These are phyloP conservation scores for Globisporangium radiosum DNA, from an alignment of 352 stramenopile genomes.

Conservation along the genomic window DNA sequence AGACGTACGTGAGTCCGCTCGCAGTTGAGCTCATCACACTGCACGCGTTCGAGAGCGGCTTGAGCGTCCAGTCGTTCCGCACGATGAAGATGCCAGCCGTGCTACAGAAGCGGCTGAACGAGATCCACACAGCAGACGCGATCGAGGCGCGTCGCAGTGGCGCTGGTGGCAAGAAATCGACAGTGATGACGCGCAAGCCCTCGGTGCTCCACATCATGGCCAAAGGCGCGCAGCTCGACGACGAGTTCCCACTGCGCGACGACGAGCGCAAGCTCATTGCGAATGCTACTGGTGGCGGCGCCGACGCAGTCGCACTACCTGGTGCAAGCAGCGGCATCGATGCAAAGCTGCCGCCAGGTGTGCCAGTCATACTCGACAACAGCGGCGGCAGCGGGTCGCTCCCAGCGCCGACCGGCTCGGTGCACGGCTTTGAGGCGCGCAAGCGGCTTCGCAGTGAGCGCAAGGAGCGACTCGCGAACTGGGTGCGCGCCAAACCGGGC, in stretches of 20 bases:
- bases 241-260: conserved; percentile 53
- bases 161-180: neutral
- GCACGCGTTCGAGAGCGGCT: conserved; percentile 51
- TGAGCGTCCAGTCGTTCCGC: conserved; percentile 74
- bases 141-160: conserved; percentile 2
- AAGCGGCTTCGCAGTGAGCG: conserved; percentile 71
- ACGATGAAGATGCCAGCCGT: conserved; percentile 66
- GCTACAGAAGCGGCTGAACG: conserved; percentile 57
- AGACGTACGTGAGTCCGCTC: conserved; percentile 64
- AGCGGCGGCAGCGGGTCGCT: conserved; percentile 3
- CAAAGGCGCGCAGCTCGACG: conserved; percentile 34
- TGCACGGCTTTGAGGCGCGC: conserved; percentile 77
- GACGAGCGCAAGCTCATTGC: conserved; percentile 45
- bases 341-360: conserved; percentile 13
- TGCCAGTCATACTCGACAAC: conserved; percentile 9
- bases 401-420: conserved; percentile 10
- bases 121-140: conserved; percentile 49
- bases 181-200: conserved; percentile 7
- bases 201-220: conserved; percentile 70
- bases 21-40: conserved; percentile 75
- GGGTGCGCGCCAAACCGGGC: conserved; percentile 68
- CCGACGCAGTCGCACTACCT: neutral
- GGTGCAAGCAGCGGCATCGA: neutral
- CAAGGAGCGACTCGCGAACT: conserved; percentile 52
- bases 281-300: neutral